These are phyloP conservation scores for Leccinum aurantiacum DNA, from an alignment of 768 basidiomycete genomes.

Conservation along the genomic window DNA sequence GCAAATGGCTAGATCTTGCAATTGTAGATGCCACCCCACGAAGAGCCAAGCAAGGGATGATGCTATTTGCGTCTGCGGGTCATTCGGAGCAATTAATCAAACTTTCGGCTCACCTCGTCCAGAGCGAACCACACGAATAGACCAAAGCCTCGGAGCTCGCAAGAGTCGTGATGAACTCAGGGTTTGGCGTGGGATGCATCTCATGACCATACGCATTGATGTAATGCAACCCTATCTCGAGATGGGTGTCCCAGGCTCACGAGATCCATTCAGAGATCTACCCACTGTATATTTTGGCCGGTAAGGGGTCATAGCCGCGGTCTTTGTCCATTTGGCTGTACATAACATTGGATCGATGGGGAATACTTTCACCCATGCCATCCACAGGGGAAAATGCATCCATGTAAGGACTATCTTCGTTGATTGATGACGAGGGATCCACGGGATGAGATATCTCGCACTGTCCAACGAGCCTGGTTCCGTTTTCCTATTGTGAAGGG, in stretches of 20 bases:
- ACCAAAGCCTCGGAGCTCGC: constrained; percentile 65
- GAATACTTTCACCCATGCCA: constrained; percentile 49
- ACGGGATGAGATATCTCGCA: constrained; percentile 93
- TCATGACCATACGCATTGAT: constrained; percentile 91
- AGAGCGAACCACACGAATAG: constrained; percentile 92
- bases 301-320: constrained; percentile 50
- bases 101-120: constrained; percentile 69
- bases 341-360: constrained; percentile 58
- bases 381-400: constrained; percentile 50
- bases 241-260: constrained; percentile 8
- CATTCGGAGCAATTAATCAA: constrained; percentile 5
- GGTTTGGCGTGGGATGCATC: constrained; percentile 87
- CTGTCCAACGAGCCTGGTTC: constrained; percentile 79
- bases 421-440: constrained; percentile 28
- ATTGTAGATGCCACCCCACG: constrained; percentile 74
- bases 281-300: constrained; percentile 64
- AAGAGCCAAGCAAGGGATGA: constrained; percentile 89
- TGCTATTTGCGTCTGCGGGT: constrained; percentile 41
- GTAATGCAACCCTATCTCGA: constrained; percentile 67
- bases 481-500: constrained; percentile 56
- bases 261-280: constrained; percentile 26
- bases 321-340: constrained; percentile 59
- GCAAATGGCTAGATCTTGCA: constrained; percentile 66
- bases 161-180: constrained; percentile 69
- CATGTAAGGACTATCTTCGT: constrained; percentile 30